Percentiles rank a stretch among this genome's conserved stretches.
phyloP scores from a whole-genome alignment of 2,329 filamentous ascomycete genomes.

The Xylariaceae sp. region DNA sequence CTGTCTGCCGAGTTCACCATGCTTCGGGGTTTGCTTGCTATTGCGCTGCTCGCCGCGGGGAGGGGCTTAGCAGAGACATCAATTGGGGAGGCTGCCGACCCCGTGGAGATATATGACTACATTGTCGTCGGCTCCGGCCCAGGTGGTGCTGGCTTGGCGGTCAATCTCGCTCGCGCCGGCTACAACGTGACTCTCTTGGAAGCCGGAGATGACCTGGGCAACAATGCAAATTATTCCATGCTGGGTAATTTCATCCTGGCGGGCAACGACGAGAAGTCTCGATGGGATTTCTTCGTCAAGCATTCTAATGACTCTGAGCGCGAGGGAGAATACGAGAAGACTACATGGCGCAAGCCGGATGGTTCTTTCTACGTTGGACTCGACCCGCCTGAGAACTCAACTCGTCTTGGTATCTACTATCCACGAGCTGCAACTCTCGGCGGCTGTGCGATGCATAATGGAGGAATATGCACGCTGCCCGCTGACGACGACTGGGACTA shows the following conservation, averaged over 20 bases:
- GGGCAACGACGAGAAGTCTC: slow-evolving; percentile 38
- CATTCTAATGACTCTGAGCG: slow-evolving; percentile 54
- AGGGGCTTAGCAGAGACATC: slow-evolving; percentile 8
- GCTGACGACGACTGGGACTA: slow-evolving; percentile 32
- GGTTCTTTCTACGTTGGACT: slow-evolving; percentile 33
- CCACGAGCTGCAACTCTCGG: slow-evolving; percentile 35
- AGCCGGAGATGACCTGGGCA: slow-evolving; percentile 49
- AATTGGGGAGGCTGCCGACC: slow-evolving; percentile 9
- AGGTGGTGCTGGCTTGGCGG: slow-evolving; percentile 52
- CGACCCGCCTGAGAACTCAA: slow-evolving; percentile 31
- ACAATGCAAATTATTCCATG: slow-evolving; percentile 31
- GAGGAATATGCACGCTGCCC: slow-evolving; percentile 29
- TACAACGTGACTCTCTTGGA: slow-evolving; percentile 54
- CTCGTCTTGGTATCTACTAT: slow-evolving; percentile 33
- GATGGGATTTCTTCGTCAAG: slow-evolving; percentile 57
- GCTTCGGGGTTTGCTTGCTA: slow-evolving; percentile 15
- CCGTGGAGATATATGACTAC: slow-evolving; percentile 27
- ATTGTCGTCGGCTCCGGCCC: slow-evolving; percentile 57
- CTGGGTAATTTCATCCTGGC: slow-evolving; percentile 38
- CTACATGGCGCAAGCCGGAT: slow-evolving; percentile 29
- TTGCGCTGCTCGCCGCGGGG: slow-evolving; percentile 13
- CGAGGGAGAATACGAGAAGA: slow-evolving; percentile 39
- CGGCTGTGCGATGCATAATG: slow-evolving; percentile 34
- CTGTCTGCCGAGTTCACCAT: slow-evolving; percentile 11
- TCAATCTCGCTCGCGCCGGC: slow-evolving; percentile 51